Evolutionary conservation across 495 filamentous ascomycete species (phyloP), one percentile per base, ranked within the genome.

Genomic region (Talaromyces wortmannii): DNA sequence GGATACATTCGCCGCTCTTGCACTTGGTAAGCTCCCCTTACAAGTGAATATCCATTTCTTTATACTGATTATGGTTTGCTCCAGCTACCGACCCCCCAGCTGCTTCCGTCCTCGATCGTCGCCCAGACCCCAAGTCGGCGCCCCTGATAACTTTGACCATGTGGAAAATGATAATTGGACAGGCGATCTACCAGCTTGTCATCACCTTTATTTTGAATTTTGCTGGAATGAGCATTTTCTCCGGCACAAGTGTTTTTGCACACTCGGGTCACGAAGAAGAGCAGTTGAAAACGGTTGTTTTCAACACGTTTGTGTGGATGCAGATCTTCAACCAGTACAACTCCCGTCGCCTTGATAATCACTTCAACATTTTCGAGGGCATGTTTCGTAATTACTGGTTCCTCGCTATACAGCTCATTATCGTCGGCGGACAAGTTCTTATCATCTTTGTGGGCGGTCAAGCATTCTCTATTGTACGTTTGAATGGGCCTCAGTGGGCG

Each of bases 221-320:
- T 68, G 85, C 79, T 29, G 90, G 91, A 5, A 55, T 56, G 11
- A 57, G 61, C 2, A 87, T 94, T 36, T 72, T 94, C 12, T 67
- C 73, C 13, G 56, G 55, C 50, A 60, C 36, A 49, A 60, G 63
- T 18, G 52, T 53, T 12, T 53, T 53, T 40, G 30, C 16, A 15
- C 31, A 31, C 17, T 23, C 30, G 10, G 15, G 31, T 23, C 29
- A 45, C 42, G 56, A 66, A 7, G 63, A 78, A 42, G 64, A 66
- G 23, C 61, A 74, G 18, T 68, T 91, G 47, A 67, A 81, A 55
- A 90, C 89, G 1, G 72, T 92, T 42, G 81, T 95, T 23, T 95
- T 95, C 77, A 96, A 95, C 73, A 90, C 88, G 2, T 95, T 92
- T 61, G 88, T 94, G 40, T 96, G 90, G 85, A 92, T 95, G 88